Evolutionary conservation across 2,329 filamentous ascomycete species (phyloP).

Genomic region (Exserohilum rostratum): DNA sequence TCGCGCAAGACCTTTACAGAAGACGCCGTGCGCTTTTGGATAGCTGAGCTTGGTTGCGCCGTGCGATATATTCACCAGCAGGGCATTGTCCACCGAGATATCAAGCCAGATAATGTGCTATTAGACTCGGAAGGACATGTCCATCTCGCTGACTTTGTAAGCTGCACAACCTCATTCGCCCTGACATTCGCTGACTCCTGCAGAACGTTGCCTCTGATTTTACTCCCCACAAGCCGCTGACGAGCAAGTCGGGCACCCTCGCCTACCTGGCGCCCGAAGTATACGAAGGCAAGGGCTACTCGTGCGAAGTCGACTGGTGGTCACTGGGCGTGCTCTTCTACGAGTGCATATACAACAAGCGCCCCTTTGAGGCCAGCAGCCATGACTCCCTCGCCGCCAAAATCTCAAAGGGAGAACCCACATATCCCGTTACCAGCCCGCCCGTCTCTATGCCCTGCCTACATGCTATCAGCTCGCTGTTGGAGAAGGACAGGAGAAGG

Average conservation of each 20-base stretch:
- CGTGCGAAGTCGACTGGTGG: constrained; percentile 96
- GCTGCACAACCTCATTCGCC: constrained; percentile 42
- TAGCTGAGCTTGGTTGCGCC: constrained; percentile 90
- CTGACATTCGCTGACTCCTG: constrained; percentile 42
- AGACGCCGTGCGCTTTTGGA: constrained; percentile 96
- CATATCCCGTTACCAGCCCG: constrained; percentile 90
- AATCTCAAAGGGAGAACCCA: constrained; percentile 81
- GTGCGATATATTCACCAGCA: constrained; percentile 62
- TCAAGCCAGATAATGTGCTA: constrained; percentile 52
- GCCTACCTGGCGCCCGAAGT: constrained; percentile 97
- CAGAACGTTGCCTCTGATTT: constrained; percentile 97
- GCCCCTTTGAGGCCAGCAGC: constrained; percentile 89
- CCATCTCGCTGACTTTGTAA: constrained; percentile 95
- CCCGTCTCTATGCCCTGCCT: constrained; percentile 87
- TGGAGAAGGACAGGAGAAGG: constrained; percentile 79
- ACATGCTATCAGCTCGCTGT: constrained; percentile 81
- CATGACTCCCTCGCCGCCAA: constrained; percentile 80
- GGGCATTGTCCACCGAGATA: constrained; percentile 51
- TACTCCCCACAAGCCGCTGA: constrained; percentile 78
- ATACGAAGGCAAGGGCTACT: constrained; percentile 88
- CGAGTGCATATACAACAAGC: constrained; percentile 99
- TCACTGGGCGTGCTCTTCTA: constrained; percentile 98
- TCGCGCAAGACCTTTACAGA: constrained; percentile 98
- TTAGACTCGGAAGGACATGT: constrained; percentile 68
- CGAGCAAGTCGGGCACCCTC: constrained; percentile 94